phyloP scores from a whole-genome alignment of 768 basidiomycete genomes.

The Tricholoma sp. region DNA sequence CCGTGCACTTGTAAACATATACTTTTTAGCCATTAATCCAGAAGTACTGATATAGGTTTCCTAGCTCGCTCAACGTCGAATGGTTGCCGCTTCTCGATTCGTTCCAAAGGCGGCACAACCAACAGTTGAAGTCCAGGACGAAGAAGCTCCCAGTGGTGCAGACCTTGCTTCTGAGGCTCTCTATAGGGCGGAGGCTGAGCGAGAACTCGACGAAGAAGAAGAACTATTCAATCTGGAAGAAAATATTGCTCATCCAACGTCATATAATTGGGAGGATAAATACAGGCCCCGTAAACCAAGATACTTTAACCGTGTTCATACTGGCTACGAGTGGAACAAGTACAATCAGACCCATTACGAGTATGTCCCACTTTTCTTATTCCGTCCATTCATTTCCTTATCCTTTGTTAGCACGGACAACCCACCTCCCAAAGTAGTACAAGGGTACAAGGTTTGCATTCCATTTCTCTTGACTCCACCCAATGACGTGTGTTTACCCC shows the following conservation, averaged over 20 bases:
- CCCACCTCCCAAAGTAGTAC: conserved; percentile 98
- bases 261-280: conserved; percentile 99
- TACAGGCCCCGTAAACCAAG: conserved; percentile 95
- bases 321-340: conserved; percentile 99
- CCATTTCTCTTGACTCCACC: conserved; percentile 1
- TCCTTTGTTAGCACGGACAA: conserved; percentile 75
- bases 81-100: conserved; percentile 82
- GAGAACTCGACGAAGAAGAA: conserved; percentile 93
- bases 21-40: not conserved
- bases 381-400: conserved; percentile 13
- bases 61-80: conserved; percentile 74
- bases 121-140: conserved; percentile 49
- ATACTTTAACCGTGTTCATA: conserved; percentile 98
- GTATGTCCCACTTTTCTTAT: conserved; percentile 41
- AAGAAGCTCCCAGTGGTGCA: conserved; percentile 56
- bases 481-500: conserved; percentile 3
- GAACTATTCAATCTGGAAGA: conserved; percentile 94
- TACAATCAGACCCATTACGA: conserved; percentile 99
- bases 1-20: conserved; percentile 53
- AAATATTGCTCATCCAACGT: conserved; percentile 73
- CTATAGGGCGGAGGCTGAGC: conserved; percentile 87
- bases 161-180: conserved; percentile 87
- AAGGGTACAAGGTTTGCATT: conserved; percentile 83
- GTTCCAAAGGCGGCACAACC: conserved; percentile 72
- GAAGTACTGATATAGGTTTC: conserved; percentile 5